A percentile compares a stretch with the other conserved stretches of the same genome.
Conservation (phyloP, 2,329 filamentous ascomycete genomes). For the Cordyceps cateniannulata region DNA sequence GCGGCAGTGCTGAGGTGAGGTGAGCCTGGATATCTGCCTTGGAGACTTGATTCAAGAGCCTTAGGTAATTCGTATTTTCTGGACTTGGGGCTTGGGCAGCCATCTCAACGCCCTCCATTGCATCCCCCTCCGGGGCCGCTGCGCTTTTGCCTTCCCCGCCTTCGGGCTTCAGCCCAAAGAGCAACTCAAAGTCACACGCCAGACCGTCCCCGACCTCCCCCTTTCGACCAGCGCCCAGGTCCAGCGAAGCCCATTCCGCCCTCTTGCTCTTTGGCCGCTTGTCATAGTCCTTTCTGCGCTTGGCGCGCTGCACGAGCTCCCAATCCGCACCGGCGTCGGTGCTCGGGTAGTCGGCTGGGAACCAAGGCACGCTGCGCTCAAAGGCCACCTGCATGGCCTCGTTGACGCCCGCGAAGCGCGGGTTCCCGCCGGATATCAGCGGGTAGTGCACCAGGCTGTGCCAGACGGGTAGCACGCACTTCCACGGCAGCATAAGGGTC, state of each 20-base stretch:
- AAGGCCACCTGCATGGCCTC: slow-evolving; percentile 77
- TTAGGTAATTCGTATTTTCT: background rate
- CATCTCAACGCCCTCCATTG: slow-evolving; percentile 10
- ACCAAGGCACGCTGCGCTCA: slow-evolving; percentile 72
- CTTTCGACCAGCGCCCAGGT: slow-evolving; percentile 65
- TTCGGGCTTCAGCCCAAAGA: slow-evolving; percentile 39
- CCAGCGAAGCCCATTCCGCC: slow-evolving; percentile 64
- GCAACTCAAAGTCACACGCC: slow-evolving; percentile 72
- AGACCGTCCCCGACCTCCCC: slow-evolving; percentile 80
- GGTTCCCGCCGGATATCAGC: slow-evolving; percentile 71
- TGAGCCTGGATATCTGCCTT: slow-evolving; percentile 16
- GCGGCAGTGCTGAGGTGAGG: slow-evolving; percentile 16
- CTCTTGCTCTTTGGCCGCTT: slow-evolving; percentile 66
- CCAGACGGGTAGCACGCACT: slow-evolving; percentile 81
- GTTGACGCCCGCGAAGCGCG: slow-evolving; percentile 73
- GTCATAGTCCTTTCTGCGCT: slow-evolving; percentile 27
- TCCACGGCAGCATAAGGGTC: slow-evolving; percentile 85
- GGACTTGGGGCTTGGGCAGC: slow-evolving; percentile 6
- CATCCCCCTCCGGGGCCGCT: background rate
- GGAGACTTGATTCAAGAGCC: slow-evolving; percentile 24
- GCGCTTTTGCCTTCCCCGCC: background rate
- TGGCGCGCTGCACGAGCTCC: slow-evolving; percentile 61
- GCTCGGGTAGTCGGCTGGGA: slow-evolving; percentile 77
- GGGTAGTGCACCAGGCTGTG: slow-evolving; percentile 78
- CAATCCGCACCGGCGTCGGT: slow-evolving; percentile 73